Base-by-base conservation (phyloP, 208 protist species). In the Balamuthia mandrillaris region DNA sequence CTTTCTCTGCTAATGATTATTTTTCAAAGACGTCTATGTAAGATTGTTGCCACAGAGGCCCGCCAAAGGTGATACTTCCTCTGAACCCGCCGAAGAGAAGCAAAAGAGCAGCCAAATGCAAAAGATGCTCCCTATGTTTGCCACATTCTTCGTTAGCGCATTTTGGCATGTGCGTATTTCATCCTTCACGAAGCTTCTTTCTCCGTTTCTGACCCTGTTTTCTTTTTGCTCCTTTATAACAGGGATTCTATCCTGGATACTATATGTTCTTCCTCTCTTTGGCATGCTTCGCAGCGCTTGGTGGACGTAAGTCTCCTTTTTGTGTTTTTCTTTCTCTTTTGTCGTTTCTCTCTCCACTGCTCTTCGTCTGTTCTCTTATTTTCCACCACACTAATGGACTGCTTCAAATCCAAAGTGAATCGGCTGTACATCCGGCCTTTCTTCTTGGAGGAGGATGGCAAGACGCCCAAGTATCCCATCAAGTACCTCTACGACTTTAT, bases 191-290 rank as follows among this genome's bases (percentile, higher is more conserved):
- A 18, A 51, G n/a, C n/a, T n/a, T n/a, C n/a, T n/a, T n/a, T n/a
- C n/a, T n/a, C n/a, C n/a, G n/a, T n/a, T n/a, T n/a, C n/a, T n/a
- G n/a, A n/a, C n/a, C 14, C 60, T 68, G 24, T 39, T 68, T 68
- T 24, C 60, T 24, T 24, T 39, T n/a, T 68, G 16, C 60, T n/a
- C 31, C 60, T 12, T n/a, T 9, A 27, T 9, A 5, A 10, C 58
- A 66, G 58, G 58, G 58, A 3, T 66, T 66, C 58, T 66, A 66
- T 18, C 33, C 58, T 6, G 58, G 58, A 12, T 66, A 66, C 58
- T 66, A 66, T 21, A 27, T 78, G 9, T 78, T 78, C 68, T 78
- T 78, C 47, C 68, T 78, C 47, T 56, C 47, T 3, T 33, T 56
- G 3, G 41, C 68, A 27, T n/a, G 3, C 68, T 78, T 75, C 24